These are phyloP conservation scores for Dendrocalamus latiflorus DNA, from an alignment of 202 grass and related monocot genomes.

Conservation along the genomic window DNA sequence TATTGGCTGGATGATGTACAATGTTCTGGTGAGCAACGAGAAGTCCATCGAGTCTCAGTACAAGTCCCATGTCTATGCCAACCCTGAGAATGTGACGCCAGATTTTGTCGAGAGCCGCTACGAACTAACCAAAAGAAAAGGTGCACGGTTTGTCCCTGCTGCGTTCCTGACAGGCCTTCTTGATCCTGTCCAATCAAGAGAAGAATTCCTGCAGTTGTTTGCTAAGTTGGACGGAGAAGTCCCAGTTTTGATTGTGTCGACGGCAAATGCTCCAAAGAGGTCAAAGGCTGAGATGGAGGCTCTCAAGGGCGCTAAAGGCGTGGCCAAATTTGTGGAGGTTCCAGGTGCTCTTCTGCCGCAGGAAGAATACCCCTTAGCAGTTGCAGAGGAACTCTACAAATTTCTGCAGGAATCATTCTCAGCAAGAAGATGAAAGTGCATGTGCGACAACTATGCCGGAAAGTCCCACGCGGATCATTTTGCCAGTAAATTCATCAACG, in stretches of 20 bases:
- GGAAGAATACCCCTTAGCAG: constrained; percentile 75
- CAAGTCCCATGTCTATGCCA: no score
- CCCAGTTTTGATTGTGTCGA: constrained; percentile 54
- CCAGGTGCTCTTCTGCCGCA: constrained; percentile 88
- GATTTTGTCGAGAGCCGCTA: no score
- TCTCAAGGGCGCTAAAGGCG: constrained; percentile 67
- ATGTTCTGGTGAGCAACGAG: constrained; percentile 89
- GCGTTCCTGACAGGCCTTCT: constrained; percentile 90
- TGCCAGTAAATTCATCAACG: constrained; percentile 11
- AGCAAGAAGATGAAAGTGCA: constrained; percentile 18
- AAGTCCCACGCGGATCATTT: neutral
- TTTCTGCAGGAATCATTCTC: constrained; percentile 52
- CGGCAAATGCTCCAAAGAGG: constrained; percentile 63
- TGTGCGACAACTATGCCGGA: neutral
- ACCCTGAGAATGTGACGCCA: no score
- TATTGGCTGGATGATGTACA: constrained; percentile 92
- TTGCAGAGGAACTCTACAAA: constrained; percentile 65
- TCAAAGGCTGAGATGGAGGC: constrained; percentile 91
- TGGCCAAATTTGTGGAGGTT: constrained; percentile 78
- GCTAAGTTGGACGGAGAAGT: constrained; percentile 59
- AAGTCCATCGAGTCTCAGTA: constrained; percentile 94
- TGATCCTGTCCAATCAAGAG: constrained; percentile 73
- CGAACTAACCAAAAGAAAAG: no score
- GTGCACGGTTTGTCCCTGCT: no score
- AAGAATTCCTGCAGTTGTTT: constrained; percentile 78